Base-by-base conservation (phyloP, 2,329 filamentous ascomycete species). In the Ceratocystis papillata region DNA sequence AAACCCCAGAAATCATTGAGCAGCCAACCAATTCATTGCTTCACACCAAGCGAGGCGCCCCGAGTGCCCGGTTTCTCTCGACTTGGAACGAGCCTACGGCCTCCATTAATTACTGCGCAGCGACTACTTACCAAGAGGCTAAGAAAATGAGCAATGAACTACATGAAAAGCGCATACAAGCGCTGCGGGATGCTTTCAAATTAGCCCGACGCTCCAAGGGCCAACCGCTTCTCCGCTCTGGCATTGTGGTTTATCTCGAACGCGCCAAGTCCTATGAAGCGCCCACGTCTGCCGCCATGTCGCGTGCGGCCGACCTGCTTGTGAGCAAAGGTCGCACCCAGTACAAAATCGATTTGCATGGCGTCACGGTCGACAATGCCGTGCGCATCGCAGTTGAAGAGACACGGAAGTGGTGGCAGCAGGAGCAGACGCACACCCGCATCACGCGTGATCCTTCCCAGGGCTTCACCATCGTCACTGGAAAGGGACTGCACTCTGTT, bases 391-490 rank as follows among this genome's bases (percentile, higher is more conserved):
- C 89, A 1, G 81, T 82, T 37, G 80, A 85, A 60, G 81, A 80
- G 46, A 87, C 88, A 0, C 79, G 82, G 69, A 73, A 73, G 8
- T 97, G 93, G 93, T 96, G 91, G 92, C 57, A 61, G 3, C 45
- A 41, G 2, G 53, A 53, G 44, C 59, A 50, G 48, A 61, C 20
- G 30, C 64, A 25, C 53, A 46, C 48, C 17, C 66, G 64, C 46
- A 28, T 50, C 37, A 25, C 41, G 53, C 33, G 6, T 15, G 64
- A 50, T 17, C 77, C 83, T 20, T 76, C 76, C 0, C 76, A 90
- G 7, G 88, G 88, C 0, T 91, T 88, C 71, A 84, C 82, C 48
- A 86, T 97, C 68, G 83, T 97, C 65, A 96, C 91, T 2, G 93
- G 93, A 0, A 73, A 87, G 15, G 93, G 93, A 0, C 81, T 81